A percentile compares a stretch with the other conserved stretches of the same genome.
These are phyloP conservation scores for Candida succiphila DNA, from an alignment of 805 yeast species.

Conservation along the genomic window DNA sequence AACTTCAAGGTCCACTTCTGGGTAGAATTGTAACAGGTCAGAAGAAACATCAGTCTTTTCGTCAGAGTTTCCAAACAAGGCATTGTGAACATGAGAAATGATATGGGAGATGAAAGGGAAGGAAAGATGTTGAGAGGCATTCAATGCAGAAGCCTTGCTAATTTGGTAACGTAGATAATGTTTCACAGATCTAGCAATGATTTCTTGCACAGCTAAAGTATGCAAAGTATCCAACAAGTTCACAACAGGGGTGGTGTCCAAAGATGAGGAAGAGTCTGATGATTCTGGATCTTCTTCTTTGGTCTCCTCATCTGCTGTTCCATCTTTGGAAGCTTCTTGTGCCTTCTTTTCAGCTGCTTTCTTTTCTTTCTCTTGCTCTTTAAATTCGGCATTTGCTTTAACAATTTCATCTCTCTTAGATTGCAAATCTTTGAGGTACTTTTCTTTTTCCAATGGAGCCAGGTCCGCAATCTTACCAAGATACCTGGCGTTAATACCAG, in stretches of 20 bases:
- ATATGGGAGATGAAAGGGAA: conserved; percentile 44
- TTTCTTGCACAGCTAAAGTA: conserved; percentile 47
- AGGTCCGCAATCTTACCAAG: conserved; percentile 50
- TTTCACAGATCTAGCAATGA: conserved; percentile 72
- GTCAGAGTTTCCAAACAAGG: conserved; percentile 46
- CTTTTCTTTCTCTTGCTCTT: conserved; percentile 12
- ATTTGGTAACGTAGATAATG: conserved; percentile 67
- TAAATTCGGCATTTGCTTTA: conserved; percentile 11
- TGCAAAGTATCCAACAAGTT: conserved; percentile 39
- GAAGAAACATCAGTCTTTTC: conserved; percentile 29
- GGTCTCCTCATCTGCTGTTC: conserved; percentile 20
- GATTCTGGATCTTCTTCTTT: conserved; percentile 25
- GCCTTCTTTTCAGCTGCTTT: conserved; percentile 22
- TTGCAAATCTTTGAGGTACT: conserved; percentile 5
- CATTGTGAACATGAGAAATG: conserved; percentile 63
- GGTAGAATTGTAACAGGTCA: conserved; percentile 28
- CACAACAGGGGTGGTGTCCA: conserved; percentile 30
- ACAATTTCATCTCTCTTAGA: conserved; percentile 22
- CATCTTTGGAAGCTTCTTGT: conserved; percentile 17
- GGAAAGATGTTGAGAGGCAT: conserved; percentile 31
- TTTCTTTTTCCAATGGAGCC: conserved; percentile 13
- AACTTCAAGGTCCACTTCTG: conserved; percentile 30
- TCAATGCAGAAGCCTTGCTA: conserved; percentile 26
- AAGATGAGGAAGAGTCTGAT: conserved; percentile 21
- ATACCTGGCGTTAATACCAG: conserved; percentile 86